Evolutionary conservation across 345 rosid species (phyloP).

Genomic region (Microcos paniculata): DNA sequence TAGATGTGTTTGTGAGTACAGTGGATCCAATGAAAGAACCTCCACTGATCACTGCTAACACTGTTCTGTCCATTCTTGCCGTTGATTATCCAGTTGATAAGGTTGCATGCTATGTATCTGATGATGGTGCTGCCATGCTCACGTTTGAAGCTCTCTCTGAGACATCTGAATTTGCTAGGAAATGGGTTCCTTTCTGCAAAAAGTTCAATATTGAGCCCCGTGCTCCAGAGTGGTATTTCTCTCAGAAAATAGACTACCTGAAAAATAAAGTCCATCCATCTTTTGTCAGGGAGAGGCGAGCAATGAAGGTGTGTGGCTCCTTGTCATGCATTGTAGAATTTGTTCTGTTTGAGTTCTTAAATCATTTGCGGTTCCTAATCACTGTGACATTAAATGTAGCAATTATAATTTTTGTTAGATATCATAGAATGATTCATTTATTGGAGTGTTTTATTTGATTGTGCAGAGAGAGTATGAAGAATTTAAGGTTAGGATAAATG

Average conservation of each 20-base stretch:
- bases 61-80: conserved; percentile 93
- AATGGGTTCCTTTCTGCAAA: conserved; percentile 99
- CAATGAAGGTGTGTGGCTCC: conserved; percentile 72
- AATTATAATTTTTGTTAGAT: not conserved
- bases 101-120: conserved; percentile 96
- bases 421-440: not conserved
- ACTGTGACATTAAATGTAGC: not conserved
- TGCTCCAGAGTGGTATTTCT: conserved; percentile 98
- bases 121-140: conserved; percentile 99
- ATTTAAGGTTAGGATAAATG: conserved; percentile 87
- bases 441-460: conserved; percentile 17
- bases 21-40: conserved; percentile 99
- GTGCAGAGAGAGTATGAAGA: conserved; percentile 98
- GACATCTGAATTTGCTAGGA: conserved; percentile 94
- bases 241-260: conserved; percentile 90
- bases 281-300: conserved; percentile 96
- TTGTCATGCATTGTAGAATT: conserved; percentile 2
- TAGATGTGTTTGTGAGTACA: conserved; percentile 90
- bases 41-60: conserved; percentile 96
- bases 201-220: conserved; percentile 89
- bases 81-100: conserved; percentile 97
- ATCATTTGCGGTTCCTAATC: not conserved
- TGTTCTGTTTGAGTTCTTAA: not conserved
- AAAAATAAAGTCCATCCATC: conserved; percentile 93
- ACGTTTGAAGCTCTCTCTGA: conserved; percentile 98